A percentile compares a stretch with the other conserved stretches of the same genome.
Conservation (phyloP, 169 alveolate genomes). For the Cryptosporidium ryanae region DNA sequence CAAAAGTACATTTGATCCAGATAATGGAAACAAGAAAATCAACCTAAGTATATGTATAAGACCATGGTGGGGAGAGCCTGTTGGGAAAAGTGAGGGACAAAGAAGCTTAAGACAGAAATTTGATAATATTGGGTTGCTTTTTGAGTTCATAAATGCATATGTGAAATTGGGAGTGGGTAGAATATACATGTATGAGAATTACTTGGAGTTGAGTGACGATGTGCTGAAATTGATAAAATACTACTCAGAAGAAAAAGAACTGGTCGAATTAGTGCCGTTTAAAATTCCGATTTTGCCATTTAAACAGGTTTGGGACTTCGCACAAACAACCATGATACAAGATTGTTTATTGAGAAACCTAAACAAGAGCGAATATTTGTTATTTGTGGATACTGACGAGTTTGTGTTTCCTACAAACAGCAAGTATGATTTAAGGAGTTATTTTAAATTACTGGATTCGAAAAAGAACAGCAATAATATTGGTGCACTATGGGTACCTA, state of each 20-base stretch:
- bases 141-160: conserved; percentile 53
- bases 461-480: conserved; percentile 7
- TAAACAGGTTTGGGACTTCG: conserved; percentile 74
- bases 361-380: conserved; percentile 23
- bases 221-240: conserved; percentile 28
- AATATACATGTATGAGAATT: conserved; percentile 38
- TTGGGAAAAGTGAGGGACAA: not conserved
- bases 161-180: conserved; percentile 12
- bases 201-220: conserved; percentile 17
- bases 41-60: conserved; percentile 48
- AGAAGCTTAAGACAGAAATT: not conserved
- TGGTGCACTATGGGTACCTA: conserved; percentile 74
- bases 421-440: not conserved
- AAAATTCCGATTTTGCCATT: conserved; percentile 42
- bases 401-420: conserved; percentile 39
- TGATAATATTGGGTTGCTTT: conserved; percentile 15
- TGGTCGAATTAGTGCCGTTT: conserved; percentile 44
- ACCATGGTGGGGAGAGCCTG: conserved; percentile 76
- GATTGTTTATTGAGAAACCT: conserved; percentile 54
- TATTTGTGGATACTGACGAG: conserved; percentile 68
- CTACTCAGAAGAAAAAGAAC: conserved; percentile 6
- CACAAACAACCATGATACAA: conserved; percentile 63
- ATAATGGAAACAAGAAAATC: not conserved
- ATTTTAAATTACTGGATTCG: conserved; percentile 3
- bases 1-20: not conserved